Percentiles rank a stretch among this genome's conserved stretches.
Evolutionary conservation across 495 filamentous ascomycete genomes (phyloP).

Genomic region (Annulohypoxylon maeteangense): DNA sequence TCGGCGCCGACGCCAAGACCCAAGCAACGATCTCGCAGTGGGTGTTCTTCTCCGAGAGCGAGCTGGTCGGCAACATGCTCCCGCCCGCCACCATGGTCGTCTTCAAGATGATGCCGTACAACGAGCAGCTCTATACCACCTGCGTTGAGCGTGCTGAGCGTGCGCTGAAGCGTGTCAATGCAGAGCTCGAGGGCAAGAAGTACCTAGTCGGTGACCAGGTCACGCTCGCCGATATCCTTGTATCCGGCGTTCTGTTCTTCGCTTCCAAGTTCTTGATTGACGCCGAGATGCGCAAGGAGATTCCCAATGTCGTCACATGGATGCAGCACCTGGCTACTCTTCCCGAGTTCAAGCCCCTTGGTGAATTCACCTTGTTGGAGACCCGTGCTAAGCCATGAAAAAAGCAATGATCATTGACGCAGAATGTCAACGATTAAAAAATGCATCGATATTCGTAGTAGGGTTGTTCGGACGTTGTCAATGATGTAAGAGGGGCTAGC

Average conservation of each 20-base stretch:
- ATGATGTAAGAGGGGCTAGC: background rate
- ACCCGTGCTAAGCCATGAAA: conserved; percentile 41
- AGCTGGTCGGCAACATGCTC: conserved; percentile 51
- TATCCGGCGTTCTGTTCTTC: conserved; percentile 54
- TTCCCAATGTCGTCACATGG: conserved; percentile 58
- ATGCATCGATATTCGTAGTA: background rate
- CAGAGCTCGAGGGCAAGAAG: conserved; percentile 52
- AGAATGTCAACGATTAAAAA: background rate
- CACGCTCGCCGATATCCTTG: conserved; percentile 65
- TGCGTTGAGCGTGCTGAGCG: conserved; percentile 47
- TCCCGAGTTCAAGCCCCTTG: conserved; percentile 62
- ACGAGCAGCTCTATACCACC: conserved; percentile 51
- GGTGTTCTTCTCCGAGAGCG: conserved; percentile 59
- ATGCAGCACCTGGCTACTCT: conserved; percentile 54
- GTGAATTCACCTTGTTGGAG: conserved; percentile 57
- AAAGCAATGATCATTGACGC: background rate
- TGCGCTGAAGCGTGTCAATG: conserved; percentile 57
- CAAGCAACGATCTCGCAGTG: conserved; percentile 63
- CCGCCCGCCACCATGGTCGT: conserved; percentile 49
- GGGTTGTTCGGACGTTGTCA: background rate
- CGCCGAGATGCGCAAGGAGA: conserved; percentile 59
- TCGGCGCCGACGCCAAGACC: conserved; percentile 59
- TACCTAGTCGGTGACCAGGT: conserved; percentile 62
- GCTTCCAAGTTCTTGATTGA: conserved; percentile 59
- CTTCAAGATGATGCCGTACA: conserved; percentile 47